Percentiles rank a stretch among this genome's conserved stretches.
Evolutionary conservation across 768 basidiomycete species (phyloP).

Genomic region (Russula ochroleuca): DNA sequence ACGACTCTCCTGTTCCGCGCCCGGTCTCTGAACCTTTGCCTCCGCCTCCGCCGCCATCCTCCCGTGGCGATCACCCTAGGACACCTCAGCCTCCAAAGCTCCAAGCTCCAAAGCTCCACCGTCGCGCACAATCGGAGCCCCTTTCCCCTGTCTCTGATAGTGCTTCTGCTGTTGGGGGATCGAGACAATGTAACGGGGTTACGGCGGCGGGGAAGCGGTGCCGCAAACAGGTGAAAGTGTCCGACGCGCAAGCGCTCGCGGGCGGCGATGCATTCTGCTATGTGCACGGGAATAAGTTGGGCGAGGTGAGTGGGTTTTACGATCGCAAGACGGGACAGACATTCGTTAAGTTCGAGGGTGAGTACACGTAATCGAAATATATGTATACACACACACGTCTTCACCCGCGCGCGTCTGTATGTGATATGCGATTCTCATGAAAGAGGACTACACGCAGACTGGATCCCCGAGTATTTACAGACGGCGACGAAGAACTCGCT

Average conservation of each 20-base stretch:
- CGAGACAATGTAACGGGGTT: slow-evolving; percentile 55
- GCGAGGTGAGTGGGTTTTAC: slow-evolving; percentile 54
- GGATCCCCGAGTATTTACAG: slow-evolving; percentile 64
- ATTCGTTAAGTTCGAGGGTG: slow-evolving; percentile 59
- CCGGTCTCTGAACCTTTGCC: neutral
- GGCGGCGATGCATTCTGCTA: slow-evolving; percentile 50
- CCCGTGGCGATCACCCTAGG: slow-evolving; percentile 9
- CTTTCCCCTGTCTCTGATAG: slow-evolving; percentile 28
- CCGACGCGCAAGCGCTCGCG: slow-evolving; percentile 33
- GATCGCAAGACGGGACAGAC: slow-evolving; percentile 42
- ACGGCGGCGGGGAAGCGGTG: slow-evolving; percentile 67
- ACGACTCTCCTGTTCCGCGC: neutral
- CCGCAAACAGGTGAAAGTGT: slow-evolving; percentile 45
- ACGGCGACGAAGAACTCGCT: slow-evolving; percentile 56
- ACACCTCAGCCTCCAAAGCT: slow-evolving; percentile 19
- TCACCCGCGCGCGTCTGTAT: neutral
- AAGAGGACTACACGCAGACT: slow-evolving; percentile 42
- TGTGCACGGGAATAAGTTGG: slow-evolving; percentile 57
- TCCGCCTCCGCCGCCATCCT: slow-evolving; percentile 3
- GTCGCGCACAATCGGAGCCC: slow-evolving; percentile 25
- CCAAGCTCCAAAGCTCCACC: slow-evolving; percentile 3
- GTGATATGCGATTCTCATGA: neutral
- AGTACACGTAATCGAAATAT: neutral
- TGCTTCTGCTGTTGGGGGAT: neutral
- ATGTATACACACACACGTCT: neutral